Evolutionary conservation across 768 basidiomycete genomes (phyloP), one percentile per base, ranked within the genome.

Genomic region (Termitomyces sp.): DNA sequence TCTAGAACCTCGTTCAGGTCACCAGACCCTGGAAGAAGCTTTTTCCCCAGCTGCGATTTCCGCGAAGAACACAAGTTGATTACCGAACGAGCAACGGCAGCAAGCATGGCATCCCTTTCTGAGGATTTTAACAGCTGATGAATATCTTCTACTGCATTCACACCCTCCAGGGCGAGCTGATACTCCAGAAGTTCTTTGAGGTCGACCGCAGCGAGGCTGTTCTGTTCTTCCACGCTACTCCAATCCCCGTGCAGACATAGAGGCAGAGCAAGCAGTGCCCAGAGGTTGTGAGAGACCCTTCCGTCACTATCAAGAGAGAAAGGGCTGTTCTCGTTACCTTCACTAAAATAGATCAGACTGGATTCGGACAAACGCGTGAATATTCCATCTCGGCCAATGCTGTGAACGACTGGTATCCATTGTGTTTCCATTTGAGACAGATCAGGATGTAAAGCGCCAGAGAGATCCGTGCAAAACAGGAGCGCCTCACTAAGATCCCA

Each of bases 281-380:
- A 85, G 5, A 86, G 71, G 36, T 70, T 69, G 61, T 76, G 74
- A 0, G 83, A 82, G 45, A 84, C 65, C 61, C 71, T 77, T 2
- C 82, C 83, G 63, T 86, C 85, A 16, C 73, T 72, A 63, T 85
- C 77, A 54, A 84, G 62, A 55, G 67, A 70, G 46, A 85, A 47
- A 36, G 6, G 54, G 9, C 68, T 59, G 7, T 34, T 36, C 18
- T 50, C 27, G 16, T 47, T 50, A 12, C 45, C 42, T 15, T 56
- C 12, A 46, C 59, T 45, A 37, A 56, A 58, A 52, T 61, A 58
- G 36, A 68, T 54, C 34, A 68, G 59, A 46, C 63, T 57, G 15
- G 70, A 67, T 42, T 66, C 65, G 20, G 66, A 61, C 54, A 70
- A 46, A 47, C 42, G 49, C 24, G 45, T 60, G 49, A 61, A 64